Evolutionary conservation across 768 basidiomycete genomes (phyloP).

Genomic region (Psilocybe cubensis): DNA sequence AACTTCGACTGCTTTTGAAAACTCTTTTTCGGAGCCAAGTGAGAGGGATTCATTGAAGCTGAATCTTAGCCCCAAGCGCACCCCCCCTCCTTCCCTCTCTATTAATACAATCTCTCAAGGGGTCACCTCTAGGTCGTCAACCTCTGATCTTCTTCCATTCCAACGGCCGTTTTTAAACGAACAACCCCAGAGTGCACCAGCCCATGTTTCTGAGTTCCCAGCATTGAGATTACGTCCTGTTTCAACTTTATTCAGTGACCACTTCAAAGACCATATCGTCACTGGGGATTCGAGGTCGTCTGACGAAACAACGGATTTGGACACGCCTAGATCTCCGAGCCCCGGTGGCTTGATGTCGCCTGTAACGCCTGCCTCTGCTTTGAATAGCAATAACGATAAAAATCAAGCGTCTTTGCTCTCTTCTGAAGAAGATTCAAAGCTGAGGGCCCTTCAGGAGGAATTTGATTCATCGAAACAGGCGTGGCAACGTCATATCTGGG

Average conservation of each 20-base stretch:
- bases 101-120: constrained; percentile 40
- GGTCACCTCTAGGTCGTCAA: constrained; percentile 20
- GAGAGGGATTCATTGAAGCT: constrained; percentile 12
- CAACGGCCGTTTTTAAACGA: constrained; percentile 31
- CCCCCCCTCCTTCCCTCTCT: constrained; percentile 44
- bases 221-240: constrained; percentile 73
- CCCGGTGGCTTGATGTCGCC: constrained; percentile 24
- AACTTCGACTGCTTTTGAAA: constrained; percentile 25
- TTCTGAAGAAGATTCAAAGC: constrained; percentile 26
- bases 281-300: constrained; percentile 30
- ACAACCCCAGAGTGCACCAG: constrained; percentile 65
- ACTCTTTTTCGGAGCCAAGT: constrained; percentile 4
- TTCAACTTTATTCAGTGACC: constrained; percentile 74
- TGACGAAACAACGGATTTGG: constrained; percentile 37
- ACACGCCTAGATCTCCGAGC: constrained; percentile 46
- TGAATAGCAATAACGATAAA: constrained; percentile 12
- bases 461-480: constrained; percentile 57
- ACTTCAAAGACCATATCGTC: constrained; percentile 59
- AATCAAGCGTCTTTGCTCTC: constrained; percentile 22
- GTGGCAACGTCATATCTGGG: constrained; percentile 78
- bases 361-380: constrained; percentile 18
- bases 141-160: constrained; percentile 20
- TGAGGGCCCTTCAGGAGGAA: constrained; percentile 65
- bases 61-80: constrained; percentile 34
- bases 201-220: constrained; percentile 64